Evolutionary conservation across 768 basidiomycete genomes (phyloP), one percentile per base, ranked within the genome.

Genomic region (Mycena crocata): DNA sequence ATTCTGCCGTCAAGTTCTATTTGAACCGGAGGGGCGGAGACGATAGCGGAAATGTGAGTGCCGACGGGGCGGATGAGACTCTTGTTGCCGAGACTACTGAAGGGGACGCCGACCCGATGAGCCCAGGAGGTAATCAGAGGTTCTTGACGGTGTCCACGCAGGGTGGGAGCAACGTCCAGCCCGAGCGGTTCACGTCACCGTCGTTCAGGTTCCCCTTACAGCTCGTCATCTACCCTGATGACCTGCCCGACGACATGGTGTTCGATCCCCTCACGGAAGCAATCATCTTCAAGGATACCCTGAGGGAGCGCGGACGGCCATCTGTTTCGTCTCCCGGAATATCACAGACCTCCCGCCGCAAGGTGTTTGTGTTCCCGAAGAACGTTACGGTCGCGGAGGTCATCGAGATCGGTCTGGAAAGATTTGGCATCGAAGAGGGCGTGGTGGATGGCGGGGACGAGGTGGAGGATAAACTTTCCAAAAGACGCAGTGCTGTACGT

Each of bases 371-470:
- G 67, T 92, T 99, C 80, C 94, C 97, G 1, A 93, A 94, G 78
- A 99, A 98, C 72, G 90, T 93, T 37, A 99, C 95, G 0, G 98
- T 98, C 4, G 94, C 96, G 0, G 98, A 99, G 78, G 96, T 96
- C 17, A 95, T 98, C 40, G 98, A 99, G 77, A 83, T 93, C 39
- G 93, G 92, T 7, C 76, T 99, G 68, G 98, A 98, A 74, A 81
- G 95, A 63, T 98, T 99, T 74, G 98, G 98, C 3, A 98, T 99
- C 61, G 82, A 88, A 37, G 97, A 98, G 40, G 98, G 96, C n/a
- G 95, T 99, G 2, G 97, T 99, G 3, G 96, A 98, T 76, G 98
- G 98, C 2, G 98, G 98, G 1, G 98, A 99, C 76, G 97, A 98
- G 73, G 88, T 99, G 1, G 98, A 99, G 78, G 97, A 98, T 75